Conservation (phyloP, 1,284 basidiomycete species). For the Takashimella tepidaria region DNA sequence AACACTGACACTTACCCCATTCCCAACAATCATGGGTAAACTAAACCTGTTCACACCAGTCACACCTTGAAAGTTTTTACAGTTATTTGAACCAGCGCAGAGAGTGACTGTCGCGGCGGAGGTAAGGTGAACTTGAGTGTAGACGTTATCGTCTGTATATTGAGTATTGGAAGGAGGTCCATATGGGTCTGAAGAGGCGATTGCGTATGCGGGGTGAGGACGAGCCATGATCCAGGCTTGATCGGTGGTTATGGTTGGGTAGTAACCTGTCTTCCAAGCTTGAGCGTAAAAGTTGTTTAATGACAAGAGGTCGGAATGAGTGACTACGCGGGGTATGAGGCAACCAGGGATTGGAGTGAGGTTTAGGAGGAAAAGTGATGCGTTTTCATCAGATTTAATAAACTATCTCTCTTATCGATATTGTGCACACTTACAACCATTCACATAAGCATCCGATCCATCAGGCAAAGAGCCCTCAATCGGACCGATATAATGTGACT, state of each 20-base stretch:
- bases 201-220: conserved; percentile 57
- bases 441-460: conserved; percentile 7
- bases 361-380: no score
- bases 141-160: conserved; percentile 23
- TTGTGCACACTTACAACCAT: conserved; percentile 15
- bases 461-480: conserved; percentile 29
- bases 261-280: conserved; percentile 64
- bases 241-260: conserved; percentile 59
- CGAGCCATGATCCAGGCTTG: conserved; percentile 63
- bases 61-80: conserved; percentile 14
- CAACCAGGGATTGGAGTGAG: no score
- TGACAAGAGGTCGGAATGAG: conserved; percentile 50
- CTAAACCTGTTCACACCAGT: conserved; percentile 29
- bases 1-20: conserved; percentile 23
- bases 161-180: background rate
- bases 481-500: conserved; percentile 25
- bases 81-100: conserved; percentile 15
- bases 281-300: conserved; percentile 62
- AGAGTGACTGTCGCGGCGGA: conserved; percentile 23
- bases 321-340: conserved; percentile 13
- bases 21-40: conserved; percentile 18
- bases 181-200: conserved; percentile 17
- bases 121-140: conserved; percentile 30
- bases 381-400: no score
- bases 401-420: no score